Percentiles rank a stretch among this genome's conserved stretches.
Conservation (phyloP, 2,329 filamentous ascomycete genomes). For the Thielaviopsis populi region DNA sequence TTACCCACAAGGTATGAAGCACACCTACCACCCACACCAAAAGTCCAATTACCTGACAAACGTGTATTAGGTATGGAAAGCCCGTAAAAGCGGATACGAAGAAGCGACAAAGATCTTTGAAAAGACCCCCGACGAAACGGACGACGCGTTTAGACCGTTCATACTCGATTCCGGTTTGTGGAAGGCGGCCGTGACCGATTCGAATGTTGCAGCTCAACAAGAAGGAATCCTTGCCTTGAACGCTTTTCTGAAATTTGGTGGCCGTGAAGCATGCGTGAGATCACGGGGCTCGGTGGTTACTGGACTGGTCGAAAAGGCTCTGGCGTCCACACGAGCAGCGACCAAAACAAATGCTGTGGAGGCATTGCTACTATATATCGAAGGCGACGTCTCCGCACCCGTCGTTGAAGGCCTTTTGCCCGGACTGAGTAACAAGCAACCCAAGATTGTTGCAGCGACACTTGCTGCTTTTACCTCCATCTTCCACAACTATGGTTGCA, state of each 20-base stretch:
- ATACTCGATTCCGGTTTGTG: slow-evolving; percentile 69
- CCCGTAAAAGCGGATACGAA: slow-evolving; percentile 88
- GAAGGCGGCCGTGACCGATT: slow-evolving; percentile 86
- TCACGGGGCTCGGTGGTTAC: slow-evolving; percentile 61
- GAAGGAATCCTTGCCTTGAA: slow-evolving; percentile 80
- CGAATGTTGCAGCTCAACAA: slow-evolving; percentile 92
- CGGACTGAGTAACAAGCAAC: slow-evolving; percentile 70
- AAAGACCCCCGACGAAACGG: slow-evolving; percentile 66
- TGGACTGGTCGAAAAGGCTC: slow-evolving; percentile 78
- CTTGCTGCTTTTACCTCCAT: slow-evolving; percentile 66
- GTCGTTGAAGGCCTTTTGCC: slow-evolving; percentile 84
- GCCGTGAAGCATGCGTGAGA: slow-evolving; percentile 60
- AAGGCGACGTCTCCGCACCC: slow-evolving; percentile 71
- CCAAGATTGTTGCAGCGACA: slow-evolving; percentile 64
- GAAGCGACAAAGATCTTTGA: slow-evolving; percentile 80
- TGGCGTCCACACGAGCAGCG: slow-evolving; percentile 72
- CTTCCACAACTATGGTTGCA: slow-evolving; percentile 89
- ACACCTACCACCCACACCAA: not conserved
- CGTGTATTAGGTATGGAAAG: slow-evolving; percentile 66
- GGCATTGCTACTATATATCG: slow-evolving; percentile 73
- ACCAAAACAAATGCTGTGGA: slow-evolving; percentile 81
- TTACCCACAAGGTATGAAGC: slow-evolving; percentile 55
- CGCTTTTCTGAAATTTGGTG: slow-evolving; percentile 83
- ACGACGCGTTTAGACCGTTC: slow-evolving; percentile 77
- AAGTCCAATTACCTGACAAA: not conserved